phyloP scores from a whole-genome alignment of 2,329 filamentous ascomycete genomes.

The Botrytis sinoallii region DNA sequence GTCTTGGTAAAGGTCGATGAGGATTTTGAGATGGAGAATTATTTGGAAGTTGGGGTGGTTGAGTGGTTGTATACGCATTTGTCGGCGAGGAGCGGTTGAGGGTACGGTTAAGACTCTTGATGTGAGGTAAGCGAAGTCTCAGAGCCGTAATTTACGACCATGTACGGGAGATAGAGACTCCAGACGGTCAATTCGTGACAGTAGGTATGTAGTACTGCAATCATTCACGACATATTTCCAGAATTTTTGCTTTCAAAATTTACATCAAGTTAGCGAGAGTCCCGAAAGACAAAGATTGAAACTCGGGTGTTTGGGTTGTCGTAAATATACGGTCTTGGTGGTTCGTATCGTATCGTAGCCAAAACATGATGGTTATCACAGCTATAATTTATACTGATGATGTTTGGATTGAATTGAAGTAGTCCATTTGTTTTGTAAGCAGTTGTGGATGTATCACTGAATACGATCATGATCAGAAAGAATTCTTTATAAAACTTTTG shows the following conservation, averaged over 20 bases:
- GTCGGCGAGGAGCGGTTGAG: background rate
- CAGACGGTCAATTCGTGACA: background rate
- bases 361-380: background rate
- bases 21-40: background rate
- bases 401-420: no score
- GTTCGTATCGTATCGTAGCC: no score
- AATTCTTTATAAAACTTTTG: no score
- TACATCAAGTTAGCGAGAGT: background rate
- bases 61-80: background rate
- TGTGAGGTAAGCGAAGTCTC: background rate
- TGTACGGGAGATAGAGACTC: background rate
- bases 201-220: background rate
- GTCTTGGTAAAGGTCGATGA: background rate
- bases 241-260: background rate
- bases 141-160: background rate
- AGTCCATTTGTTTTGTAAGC: no score
- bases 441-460: no score
- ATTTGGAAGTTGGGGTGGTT: background rate
- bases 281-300: rapidly evolving
- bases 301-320: background rate
- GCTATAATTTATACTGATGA: background rate
- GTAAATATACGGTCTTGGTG: background rate
- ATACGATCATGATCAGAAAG: no score
- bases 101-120: background rate
- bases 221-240: background rate